phyloP scores from a whole-genome alignment of 805 yeast genomes.

The Pichia californica region DNA sequence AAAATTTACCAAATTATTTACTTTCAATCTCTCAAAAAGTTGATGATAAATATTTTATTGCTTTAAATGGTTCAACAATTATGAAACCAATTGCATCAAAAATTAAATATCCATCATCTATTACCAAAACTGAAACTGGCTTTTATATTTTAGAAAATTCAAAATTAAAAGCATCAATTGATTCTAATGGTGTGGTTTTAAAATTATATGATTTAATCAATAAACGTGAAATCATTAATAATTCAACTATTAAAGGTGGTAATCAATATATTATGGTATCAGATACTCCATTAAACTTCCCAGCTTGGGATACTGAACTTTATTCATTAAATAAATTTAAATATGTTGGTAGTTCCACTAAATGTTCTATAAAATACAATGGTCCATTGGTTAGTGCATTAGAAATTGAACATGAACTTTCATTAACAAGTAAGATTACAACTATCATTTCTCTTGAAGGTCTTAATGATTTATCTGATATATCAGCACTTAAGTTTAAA shows the following conservation, averaged over 20 bases:
- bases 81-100: conserved; percentile 20
- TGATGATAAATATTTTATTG: conserved; percentile 12
- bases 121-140: conserved; percentile 33
- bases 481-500: conserved; percentile 43
- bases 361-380: conserved; percentile 34
- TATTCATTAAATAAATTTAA: conserved; percentile 71
- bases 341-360: conserved; percentile 38
- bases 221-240: conserved; percentile 62
- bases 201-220: conserved; percentile 56
- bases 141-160: conserved; percentile 52
- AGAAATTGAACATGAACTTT: conserved; percentile 53
- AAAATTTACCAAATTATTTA: conserved; percentile 10
- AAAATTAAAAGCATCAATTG: conserved; percentile 49
- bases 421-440: conserved; percentile 49
- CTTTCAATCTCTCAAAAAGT: conserved; percentile 12
- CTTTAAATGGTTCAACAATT: conserved; percentile 16
- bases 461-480: conserved; percentile 29
- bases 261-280: conserved; percentile 79
- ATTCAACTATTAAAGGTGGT: conserved; percentile 52
- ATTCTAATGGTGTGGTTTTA: conserved; percentile 47
- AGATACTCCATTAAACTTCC: conserved; percentile 86
- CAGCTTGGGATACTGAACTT: conserved; percentile 97
- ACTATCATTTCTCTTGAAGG: conserved; percentile 70
- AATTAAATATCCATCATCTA: conserved; percentile 44
- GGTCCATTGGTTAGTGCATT: conserved; percentile 62